Evolutionary conservation across 331 rosid species (phyloP).

Genomic region (Saraca asoca): DNA sequence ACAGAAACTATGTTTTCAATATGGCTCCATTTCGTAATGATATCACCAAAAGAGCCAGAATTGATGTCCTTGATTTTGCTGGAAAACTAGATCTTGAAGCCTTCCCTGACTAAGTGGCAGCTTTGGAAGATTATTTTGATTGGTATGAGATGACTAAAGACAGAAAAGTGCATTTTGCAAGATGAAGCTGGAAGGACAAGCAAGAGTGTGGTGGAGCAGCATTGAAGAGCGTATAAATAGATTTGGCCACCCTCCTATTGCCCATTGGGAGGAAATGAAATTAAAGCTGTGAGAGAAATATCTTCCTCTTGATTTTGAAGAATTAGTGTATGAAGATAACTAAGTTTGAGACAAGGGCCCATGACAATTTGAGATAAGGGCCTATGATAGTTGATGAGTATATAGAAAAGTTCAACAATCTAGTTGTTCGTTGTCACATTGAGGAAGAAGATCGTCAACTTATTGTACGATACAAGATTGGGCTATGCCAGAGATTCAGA

Average conservation of each 20-base stretch:
- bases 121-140: background rate
- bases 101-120: background rate
- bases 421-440: background rate
- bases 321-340: background rate
- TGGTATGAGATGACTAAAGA: background rate
- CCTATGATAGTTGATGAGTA: background rate
- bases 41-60: background rate
- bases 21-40: background rate
- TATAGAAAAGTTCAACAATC: background rate
- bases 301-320: slow-evolving; percentile 1
- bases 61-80: background rate
- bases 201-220: background rate
- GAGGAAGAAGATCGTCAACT: background rate
- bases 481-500: background rate
- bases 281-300: background rate
- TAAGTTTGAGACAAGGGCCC: background rate
- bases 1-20: too few species aligned
- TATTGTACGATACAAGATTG: background rate
- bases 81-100: background rate
- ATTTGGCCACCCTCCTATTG: background rate
- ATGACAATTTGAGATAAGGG: too few species aligned
- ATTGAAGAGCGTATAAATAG: background rate
- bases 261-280: slow-evolving; percentile 2
- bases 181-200: background rate
- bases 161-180: background rate